Base-by-base conservation (phyloP, 2,329 filamentous ascomycete species). In the Sclerotinia borealis region DNA sequence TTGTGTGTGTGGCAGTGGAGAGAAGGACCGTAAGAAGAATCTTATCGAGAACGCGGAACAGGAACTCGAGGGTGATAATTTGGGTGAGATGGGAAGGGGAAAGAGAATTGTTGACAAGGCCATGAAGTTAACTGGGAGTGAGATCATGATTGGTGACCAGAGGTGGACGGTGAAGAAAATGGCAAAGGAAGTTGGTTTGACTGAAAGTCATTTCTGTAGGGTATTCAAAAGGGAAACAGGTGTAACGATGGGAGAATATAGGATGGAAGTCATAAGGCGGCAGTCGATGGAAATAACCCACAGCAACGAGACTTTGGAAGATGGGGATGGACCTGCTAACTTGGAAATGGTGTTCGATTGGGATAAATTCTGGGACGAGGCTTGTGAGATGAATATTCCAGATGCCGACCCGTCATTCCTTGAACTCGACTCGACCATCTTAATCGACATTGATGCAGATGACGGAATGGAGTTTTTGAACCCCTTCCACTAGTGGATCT, bases 141-240 rank as follows among this genome's bases (percentile, higher is more conserved):
- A 56, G 39, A 9, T 45, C 11, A 39, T 15, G 13, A 25, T 34
- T 19, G 54, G 27, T 19, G 39, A 15, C 59, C 56, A 51, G 54
- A 73, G 70, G 52, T 71, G 76, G 64, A 78, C 74, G 50, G 67
- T 84, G 55, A 76, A 79, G 37, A 75, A 78, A 27, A 75, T 86
- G 70, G 83, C 83, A 9, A 76, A 72, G 49, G 76, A 77, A 69
- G 80, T 80, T 6, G 80, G 80, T 0, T 72, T 85, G 43, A 84
- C 82, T 11, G 81, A 82, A 59, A 80, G 83, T 73, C 83, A 86
- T 69, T 83, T 86, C 58, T 82, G 85, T 68, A 79, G 83, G 29
- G 78, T 83, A 5, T 86, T 86, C 70, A 86, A 84, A 72, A 79
- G 79, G 69, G 79, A 78, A 49, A 39, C 64, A 41, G 60, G 63